Percentiles rank a stretch among this genome's conserved stretches.
Conservation (phyloP, 139 green algal genomes). For the Chlorella sorokiniana region DNA sequence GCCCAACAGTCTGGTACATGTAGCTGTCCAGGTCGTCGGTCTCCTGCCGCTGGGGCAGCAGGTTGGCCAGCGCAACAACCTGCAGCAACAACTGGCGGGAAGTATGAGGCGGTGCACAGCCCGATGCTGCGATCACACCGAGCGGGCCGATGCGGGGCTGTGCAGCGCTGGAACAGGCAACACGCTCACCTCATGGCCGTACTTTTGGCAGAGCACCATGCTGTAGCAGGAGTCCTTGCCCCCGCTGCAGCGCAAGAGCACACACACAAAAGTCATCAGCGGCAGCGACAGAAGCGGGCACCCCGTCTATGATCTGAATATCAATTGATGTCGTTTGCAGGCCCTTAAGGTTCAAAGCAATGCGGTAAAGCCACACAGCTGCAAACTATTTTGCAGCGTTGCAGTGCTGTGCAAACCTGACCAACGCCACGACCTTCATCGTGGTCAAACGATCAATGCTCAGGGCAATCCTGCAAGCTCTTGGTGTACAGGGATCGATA, state of each 20-base stretch:
- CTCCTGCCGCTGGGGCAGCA: conserved; percentile 57
- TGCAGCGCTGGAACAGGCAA: neutral
- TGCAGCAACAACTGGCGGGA: too few relatives aligned
- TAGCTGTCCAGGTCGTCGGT: conserved; percentile 91
- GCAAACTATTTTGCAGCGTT: too few relatives aligned
- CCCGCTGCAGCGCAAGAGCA: conserved; percentile 52
- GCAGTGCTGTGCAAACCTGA: too few relatives aligned
- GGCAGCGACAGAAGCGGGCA: neutral
- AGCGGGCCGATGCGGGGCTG: neutral
- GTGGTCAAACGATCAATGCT: too few relatives aligned
- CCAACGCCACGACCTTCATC: too few relatives aligned
- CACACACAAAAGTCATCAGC: neutral
- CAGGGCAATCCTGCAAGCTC: too few relatives aligned
- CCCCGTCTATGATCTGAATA: neutral
- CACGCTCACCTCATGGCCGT: conserved; percentile 65
- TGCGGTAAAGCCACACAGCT: too few relatives aligned
- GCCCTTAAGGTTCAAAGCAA: neutral
- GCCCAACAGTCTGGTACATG: conserved; percentile 97
- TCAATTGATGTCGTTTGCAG: neutral
- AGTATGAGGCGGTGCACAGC: too few relatives aligned
- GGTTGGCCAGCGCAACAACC: conserved; percentile 78
- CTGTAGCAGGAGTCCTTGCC: conserved; percentile 83
- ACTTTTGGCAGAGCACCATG: conserved; percentile 56
- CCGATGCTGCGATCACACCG: too few relatives aligned
- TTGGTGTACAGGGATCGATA: too few relatives aligned